Percentiles rank a stretch among this genome's conserved stretches.
Evolutionary conservation across 495 filamentous ascomycete species (phyloP).

Genomic region (Aspergillus hancockii): DNA sequence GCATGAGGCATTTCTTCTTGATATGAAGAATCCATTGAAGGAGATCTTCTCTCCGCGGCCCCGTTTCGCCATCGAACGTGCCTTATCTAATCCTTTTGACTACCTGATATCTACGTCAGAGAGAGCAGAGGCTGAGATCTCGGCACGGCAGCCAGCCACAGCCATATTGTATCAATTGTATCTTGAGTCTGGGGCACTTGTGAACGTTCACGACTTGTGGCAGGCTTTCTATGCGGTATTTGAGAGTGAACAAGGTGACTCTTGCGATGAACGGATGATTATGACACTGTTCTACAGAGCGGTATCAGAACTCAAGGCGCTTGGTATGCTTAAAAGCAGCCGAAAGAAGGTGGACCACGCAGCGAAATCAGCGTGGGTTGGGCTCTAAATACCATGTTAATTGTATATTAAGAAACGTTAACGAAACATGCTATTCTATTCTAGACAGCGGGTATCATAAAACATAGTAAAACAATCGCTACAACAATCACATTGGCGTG

Average conservation of each 20-base stretch:
- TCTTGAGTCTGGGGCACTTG: constrained; percentile 80
- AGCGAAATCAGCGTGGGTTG: constrained; percentile 75
- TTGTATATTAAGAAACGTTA: constrained; percentile 11
- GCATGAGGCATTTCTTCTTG: constrained; percentile 82
- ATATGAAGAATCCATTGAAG: constrained; percentile 73
- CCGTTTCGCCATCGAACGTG: constrained; percentile 76
- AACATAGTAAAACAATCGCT: constrained; percentile 6
- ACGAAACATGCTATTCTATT: not conserved
- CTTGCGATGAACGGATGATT: constrained; percentile 48
- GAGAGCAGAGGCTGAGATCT: constrained; percentile 36
- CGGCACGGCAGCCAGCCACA: constrained; percentile 70
- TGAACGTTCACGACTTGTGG: constrained; percentile 91
- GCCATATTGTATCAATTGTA: constrained; percentile 89
- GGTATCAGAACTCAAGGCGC: constrained; percentile 76
- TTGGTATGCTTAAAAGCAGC: constrained; percentile 87
- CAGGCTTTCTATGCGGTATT: constrained; percentile 79
- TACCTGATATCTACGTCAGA: constrained; percentile 72
- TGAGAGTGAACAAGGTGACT: constrained; percentile 59
- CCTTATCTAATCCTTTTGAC: constrained; percentile 76
- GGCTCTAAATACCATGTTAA: constrained; percentile 43
- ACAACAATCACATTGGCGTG: not conserved
- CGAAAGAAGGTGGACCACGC: constrained; percentile 91
- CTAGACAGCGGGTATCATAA: constrained; percentile 19
- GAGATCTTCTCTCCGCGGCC: constrained; percentile 82
- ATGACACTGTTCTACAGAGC: constrained; percentile 79